phyloP scores from a whole-genome alignment of 2,329 filamentous ascomycete genomes.

The Fusarium verticillioides region DNA sequence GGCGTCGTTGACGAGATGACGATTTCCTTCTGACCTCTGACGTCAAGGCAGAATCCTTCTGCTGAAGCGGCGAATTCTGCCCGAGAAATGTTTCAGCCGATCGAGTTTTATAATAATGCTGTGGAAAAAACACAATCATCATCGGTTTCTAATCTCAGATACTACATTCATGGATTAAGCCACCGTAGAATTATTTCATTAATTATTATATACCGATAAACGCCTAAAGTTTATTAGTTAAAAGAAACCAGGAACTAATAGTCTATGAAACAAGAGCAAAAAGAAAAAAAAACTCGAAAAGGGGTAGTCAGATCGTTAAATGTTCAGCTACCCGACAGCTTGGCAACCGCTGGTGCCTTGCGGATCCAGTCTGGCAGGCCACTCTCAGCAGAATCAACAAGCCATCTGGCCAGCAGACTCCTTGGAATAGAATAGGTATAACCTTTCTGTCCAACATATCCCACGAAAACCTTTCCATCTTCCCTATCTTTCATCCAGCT shows the following conservation, averaged over 20 bases:
- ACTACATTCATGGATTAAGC: too few species aligned
- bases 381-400: conserved; percentile 39
- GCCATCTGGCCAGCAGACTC: conserved; percentile 41
- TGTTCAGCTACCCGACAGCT: not conserved
- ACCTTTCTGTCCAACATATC: conserved; percentile 32
- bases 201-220: too few species aligned
- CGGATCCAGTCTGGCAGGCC: not conserved
- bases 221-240: too few species aligned
- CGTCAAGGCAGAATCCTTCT: not conserved
- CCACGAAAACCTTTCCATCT: conserved; percentile 34
- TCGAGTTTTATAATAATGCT: rapidly evolving
- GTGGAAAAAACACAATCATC: not conserved
- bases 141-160: too few species aligned
- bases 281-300: too few species aligned
- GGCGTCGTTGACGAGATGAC: conserved; percentile 11
- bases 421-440: conserved; percentile 32
- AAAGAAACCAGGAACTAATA: too few species aligned
- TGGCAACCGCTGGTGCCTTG: not conserved
- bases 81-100: rapidly evolving
- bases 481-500: conserved; percentile 46
- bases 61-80: rapidly evolving
- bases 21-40: not conserved
- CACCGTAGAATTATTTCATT: too few species aligned
- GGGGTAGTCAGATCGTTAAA: too few species aligned
- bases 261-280: too few species aligned